These are phyloP conservation scores for Irpex lacteus DNA, from an alignment of 1,284 basidiomycete species.

Conservation along the genomic window DNA sequence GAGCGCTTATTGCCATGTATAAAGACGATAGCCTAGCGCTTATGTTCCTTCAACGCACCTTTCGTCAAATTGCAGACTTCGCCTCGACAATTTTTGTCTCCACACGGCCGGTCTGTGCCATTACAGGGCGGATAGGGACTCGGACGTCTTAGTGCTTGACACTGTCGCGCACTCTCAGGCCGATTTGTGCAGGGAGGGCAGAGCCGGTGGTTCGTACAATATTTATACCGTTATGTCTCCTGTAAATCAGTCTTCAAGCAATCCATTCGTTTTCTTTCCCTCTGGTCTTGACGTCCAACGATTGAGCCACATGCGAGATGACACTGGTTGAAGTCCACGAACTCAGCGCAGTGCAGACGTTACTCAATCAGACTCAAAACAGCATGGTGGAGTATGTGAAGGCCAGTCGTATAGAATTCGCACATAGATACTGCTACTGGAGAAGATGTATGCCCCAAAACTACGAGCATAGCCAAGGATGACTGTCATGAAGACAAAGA, in stretches of 20 bases:
- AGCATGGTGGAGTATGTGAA: too few species aligned
- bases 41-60: slow-evolving; percentile 37
- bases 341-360: too few species aligned
- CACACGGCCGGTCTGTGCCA: slow-evolving; percentile 47
- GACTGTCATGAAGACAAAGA: slow-evolving; percentile 20
- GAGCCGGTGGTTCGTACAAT: slow-evolving; percentile 46
- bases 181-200: slow-evolving; percentile 29
- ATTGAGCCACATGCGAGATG: too few species aligned
- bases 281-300: too few species aligned
- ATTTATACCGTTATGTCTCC: background rate
- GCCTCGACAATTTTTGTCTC: slow-evolving; percentile 15
- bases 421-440: background rate
- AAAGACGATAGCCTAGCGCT: background rate
- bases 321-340: too few species aligned
- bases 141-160: slow-evolving; percentile 52
- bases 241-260: too few species aligned
- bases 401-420: too few species aligned
- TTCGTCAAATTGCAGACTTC: slow-evolving; percentile 49
- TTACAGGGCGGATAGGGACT: slow-evolving; percentile 46
- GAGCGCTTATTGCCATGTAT: background rate
- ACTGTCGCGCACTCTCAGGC: slow-evolving; percentile 31
- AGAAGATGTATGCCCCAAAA: slow-evolving; percentile 53
- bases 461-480: slow-evolving; percentile 44
- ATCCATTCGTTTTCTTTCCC: too few species aligned
- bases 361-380: too few species aligned